Conservation (phyloP, 192 early-diverging fungal genomes). For the Podochytrium sp. region DNA sequence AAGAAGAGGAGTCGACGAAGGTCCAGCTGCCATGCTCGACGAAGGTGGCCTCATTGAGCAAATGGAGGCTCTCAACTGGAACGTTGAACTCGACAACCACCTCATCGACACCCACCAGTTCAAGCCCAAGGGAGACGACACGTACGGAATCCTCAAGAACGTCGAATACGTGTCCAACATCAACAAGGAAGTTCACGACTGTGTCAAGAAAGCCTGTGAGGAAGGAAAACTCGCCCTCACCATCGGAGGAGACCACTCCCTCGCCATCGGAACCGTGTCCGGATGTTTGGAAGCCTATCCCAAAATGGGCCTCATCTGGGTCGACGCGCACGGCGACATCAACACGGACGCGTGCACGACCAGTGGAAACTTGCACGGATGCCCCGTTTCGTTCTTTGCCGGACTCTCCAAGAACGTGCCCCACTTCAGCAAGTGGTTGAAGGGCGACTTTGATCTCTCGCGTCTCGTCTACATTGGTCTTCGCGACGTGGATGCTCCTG, state of each 20-base stretch:
- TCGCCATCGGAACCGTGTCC: slow-evolving; percentile 88
- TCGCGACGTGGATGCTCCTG: slow-evolving; percentile 87
- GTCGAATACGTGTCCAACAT: slow-evolving; percentile 82
- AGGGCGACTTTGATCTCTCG: slow-evolving; percentile 71
- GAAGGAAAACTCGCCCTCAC: slow-evolving; percentile 82
- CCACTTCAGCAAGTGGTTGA: slow-evolving; percentile 77
- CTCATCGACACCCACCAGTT: slow-evolving; percentile 73
- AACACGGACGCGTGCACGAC: slow-evolving; percentile 89
- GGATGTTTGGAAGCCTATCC: slow-evolving; percentile 77
- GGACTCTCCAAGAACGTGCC: slow-evolving; percentile 68
- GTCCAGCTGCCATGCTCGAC: slow-evolving; percentile 83
- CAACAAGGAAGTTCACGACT: slow-evolving; percentile 64
- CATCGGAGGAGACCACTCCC: slow-evolving; percentile 93
- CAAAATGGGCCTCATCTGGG: slow-evolving; percentile 89
- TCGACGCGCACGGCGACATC: slow-evolving; percentile 95
- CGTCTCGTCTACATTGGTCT: slow-evolving; percentile 95
- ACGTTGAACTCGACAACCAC: slow-evolving; percentile 70
- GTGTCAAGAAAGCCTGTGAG: slow-evolving; percentile 66
- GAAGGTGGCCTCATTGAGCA: slow-evolving; percentile 80
- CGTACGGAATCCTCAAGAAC: slow-evolving; percentile 81
- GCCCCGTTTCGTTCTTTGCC: slow-evolving; percentile 84
- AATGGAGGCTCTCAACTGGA: slow-evolving; percentile 79
- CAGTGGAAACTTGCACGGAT: slow-evolving; percentile 94
- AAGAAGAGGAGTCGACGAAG: slow-evolving; percentile 86
- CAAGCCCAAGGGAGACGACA: slow-evolving; percentile 71